phyloP scores from a whole-genome alignment of 2,329 filamentous ascomycete genomes.

The Mycosphaerelloides madeirae region DNA sequence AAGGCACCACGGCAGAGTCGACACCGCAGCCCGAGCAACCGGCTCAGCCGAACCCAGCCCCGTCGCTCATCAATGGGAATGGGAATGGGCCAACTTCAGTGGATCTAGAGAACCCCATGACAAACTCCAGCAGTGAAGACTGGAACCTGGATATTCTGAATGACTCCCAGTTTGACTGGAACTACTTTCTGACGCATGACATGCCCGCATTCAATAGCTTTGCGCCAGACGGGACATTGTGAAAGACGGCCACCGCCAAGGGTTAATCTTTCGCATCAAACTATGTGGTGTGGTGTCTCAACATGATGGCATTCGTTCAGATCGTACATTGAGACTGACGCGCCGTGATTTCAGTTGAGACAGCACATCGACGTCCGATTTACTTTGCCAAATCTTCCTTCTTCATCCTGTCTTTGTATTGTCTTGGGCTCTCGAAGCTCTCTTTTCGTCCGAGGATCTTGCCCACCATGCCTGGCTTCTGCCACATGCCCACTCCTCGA shows the following conservation, averaged over 20 bases:
- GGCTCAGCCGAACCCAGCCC: background rate
- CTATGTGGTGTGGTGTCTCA: too few species aligned
- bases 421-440: conserved; percentile 75
- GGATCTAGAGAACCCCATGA: conserved; percentile 13
- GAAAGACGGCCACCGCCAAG: background rate
- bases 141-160: conserved; percentile 32
- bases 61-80: too few species aligned
- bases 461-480: conserved; percentile 35
- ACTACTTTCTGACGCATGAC: conserved; percentile 29
- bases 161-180: conserved; percentile 32
- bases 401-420: conserved; percentile 67
- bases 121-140: conserved; percentile 27
- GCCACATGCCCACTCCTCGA: conserved; percentile 60
- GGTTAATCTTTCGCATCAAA: too few species aligned
- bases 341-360: background rate
- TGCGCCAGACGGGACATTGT: conserved; percentile 33
- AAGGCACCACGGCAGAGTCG: conserved; percentile 11
- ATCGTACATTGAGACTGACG: background rate
- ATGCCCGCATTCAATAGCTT: conserved; percentile 30
- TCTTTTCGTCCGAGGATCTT: conserved; percentile 46
- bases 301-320: too few species aligned
- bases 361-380: conserved; percentile 1
- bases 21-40: conserved; percentile 20
- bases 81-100: background rate
- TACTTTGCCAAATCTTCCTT: conserved; percentile 39